Evolutionary conservation across 768 basidiomycete species (phyloP).

Genomic region (Cystofilobasidium macerans): DNA sequence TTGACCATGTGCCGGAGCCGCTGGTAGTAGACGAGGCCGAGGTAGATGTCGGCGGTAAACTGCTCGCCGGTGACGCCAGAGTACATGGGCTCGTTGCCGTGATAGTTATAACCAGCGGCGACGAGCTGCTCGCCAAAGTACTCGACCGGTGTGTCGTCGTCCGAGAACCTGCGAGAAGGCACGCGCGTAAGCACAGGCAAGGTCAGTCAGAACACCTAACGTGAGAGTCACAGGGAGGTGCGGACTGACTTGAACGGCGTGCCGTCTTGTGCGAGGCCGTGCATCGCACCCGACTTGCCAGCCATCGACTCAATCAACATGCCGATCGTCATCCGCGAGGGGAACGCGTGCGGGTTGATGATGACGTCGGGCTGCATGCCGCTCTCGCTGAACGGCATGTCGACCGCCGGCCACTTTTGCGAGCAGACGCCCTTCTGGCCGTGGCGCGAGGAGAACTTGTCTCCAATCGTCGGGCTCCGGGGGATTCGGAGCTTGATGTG

Average conservation of each 20-base stretch:
- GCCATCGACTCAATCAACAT: constrained; percentile 99
- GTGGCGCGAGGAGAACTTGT: constrained; percentile 98
- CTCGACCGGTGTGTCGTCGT: constrained; percentile 90
- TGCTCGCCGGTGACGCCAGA: constrained; percentile 98
- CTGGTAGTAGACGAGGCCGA: constrained; percentile 98
- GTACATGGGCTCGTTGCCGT: constrained; percentile 99
- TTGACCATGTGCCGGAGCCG: constrained; percentile 97
- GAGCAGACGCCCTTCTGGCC: constrained; percentile 99
- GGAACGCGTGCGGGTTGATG: constrained; percentile 99
- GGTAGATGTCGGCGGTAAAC: constrained; percentile 96
- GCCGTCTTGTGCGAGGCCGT: constrained; percentile 94
- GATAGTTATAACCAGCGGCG: constrained; percentile 94
- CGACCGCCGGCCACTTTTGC: constrained; percentile 94
- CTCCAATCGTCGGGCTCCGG: constrained; percentile 91
- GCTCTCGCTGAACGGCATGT: constrained; percentile 98
- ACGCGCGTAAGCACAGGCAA: neutral
- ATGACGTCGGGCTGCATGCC: constrained; percentile 99
- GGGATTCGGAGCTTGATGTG: constrained; percentile 88
- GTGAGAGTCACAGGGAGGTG: constrained; percentile 8
- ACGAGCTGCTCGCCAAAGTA: constrained; percentile 93
- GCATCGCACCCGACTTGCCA: constrained; percentile 98
- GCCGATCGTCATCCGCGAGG: constrained; percentile 98
- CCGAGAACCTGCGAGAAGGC: constrained; percentile 60
- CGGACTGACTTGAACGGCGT: constrained; percentile 83
- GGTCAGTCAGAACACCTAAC: neutral